Conservation (phyloP, 2,329 filamentous ascomycete species). For the Fulvia fulva region DNA sequence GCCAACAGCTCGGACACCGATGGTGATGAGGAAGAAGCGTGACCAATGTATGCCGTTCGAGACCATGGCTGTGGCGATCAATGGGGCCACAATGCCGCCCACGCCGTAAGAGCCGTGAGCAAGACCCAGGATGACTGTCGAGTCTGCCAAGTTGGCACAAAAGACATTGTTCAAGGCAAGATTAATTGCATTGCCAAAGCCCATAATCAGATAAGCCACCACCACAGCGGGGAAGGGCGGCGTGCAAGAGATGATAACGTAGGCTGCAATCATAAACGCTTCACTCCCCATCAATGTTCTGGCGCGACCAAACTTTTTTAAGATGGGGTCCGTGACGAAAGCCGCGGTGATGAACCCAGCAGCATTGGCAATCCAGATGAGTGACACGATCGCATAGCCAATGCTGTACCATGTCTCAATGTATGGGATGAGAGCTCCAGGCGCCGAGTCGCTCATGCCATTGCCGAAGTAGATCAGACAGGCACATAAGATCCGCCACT, state of each 20-base stretch:
- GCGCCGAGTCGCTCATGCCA: constrained; percentile 65
- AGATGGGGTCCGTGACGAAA: constrained; percentile 62
- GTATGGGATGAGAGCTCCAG: constrained; percentile 76
- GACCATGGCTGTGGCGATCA: constrained; percentile 71
- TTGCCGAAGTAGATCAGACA: constrained; percentile 65
- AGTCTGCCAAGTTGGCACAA: constrained; percentile 50
- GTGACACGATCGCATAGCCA: constrained; percentile 71
- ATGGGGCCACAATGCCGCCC: constrained; percentile 57
- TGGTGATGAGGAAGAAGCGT: constrained; percentile 66
- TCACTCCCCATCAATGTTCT: constrained; percentile 60
- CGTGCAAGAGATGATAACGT: constrained; percentile 60
- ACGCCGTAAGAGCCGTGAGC: constrained; percentile 61
- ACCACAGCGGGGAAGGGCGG: constrained; percentile 69
- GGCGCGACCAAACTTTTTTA: constrained; percentile 61
- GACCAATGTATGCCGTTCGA: constrained; percentile 62
- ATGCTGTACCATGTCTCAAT: constrained; percentile 73
- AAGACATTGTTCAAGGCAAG: constrained; percentile 56
- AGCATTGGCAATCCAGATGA: constrained; percentile 58
- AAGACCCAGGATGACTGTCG: constrained; percentile 53
- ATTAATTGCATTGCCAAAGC: constrained; percentile 49
- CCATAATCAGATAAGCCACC: constrained; percentile 57
- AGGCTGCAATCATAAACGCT: constrained; percentile 56
- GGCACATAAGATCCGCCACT: constrained; percentile 61
- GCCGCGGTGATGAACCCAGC: constrained; percentile 70
- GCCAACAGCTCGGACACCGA: constrained; percentile 57